Base-by-base conservation (phyloP, 139 green algal genomes). In the Asterochloris sp. region DNA sequence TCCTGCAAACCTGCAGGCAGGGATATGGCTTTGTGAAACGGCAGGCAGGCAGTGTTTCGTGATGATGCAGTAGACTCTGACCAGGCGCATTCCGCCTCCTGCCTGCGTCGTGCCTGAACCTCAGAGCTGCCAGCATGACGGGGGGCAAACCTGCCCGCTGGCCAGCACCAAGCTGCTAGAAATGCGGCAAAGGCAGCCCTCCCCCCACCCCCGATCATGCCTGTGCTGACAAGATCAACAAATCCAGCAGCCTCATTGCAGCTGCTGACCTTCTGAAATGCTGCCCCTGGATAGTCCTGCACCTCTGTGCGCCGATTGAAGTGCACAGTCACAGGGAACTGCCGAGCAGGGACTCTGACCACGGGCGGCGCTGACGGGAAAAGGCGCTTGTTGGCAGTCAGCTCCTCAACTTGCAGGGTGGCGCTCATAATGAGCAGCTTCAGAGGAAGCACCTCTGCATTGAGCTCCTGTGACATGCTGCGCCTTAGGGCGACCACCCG, bases 351-450 rank as follows among this genome's bases (percentile, higher is more conserved):
- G 11, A 95, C 89, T 19, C 83, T 79, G 61, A 98, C 83, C 21
- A 98, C 75, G 0, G 96, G 96, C 29, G 95, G 93, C 15, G 94
- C 84, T 16, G 15, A 61, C 0, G 88, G 77, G 83, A 98, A 98
- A 28, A 99, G 89, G 0, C 88, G 84, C 66, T 27, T 28, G 87
- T 98, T 98, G 54, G 75, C 89, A 0, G 91, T 88, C 85, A 99
- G 98, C 86, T 98, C 94, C 28, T 90, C 83, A 1, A 92, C 91
- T 11, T 93, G 84, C 73, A 99, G 88, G 0, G 96, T 99, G 76
- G 96, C 96, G 64, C 91, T 97, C 96, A 99, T 99, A 87, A 99
- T 96, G 82, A 99, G 91, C 21, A 99, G 89, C 89, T 98, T 97
- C 13, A 99, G 90, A 0, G 96, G 95, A n/a, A 17, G 11, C 27